Evolutionary conservation across 2,329 filamentous ascomycete genomes (phyloP).

Genomic region (Aspergillus neotritici): DNA sequence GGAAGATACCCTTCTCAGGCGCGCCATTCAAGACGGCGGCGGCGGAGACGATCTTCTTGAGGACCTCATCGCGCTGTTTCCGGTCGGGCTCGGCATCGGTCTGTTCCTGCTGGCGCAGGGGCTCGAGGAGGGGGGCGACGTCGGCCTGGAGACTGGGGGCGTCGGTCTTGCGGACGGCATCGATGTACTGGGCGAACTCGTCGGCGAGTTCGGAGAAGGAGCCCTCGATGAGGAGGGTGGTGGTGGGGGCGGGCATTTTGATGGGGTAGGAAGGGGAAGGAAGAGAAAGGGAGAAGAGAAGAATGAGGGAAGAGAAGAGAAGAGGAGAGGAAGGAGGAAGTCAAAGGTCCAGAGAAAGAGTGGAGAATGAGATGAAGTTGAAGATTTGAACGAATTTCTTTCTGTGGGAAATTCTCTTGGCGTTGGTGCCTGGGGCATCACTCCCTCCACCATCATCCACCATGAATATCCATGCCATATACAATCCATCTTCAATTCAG

Average conservation of each 20-base stretch:
- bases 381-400: slow-evolving; percentile 20
- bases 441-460: no score
- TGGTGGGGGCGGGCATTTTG: slow-evolving; percentile 56
- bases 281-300: slow-evolving; percentile 6
- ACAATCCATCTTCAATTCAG: no score
- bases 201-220: slow-evolving; percentile 85
- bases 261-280: slow-evolving; percentile 3
- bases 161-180: slow-evolving; percentile 66
- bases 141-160: slow-evolving; percentile 53
- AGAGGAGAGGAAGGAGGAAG: slow-evolving; percentile 4
- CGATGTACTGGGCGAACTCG: slow-evolving; percentile 92
- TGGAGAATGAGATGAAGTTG: slow-evolving; percentile 9
- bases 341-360: slow-evolving; percentile 2
- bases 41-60: slow-evolving; percentile 82
- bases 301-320: slow-evolving; percentile 4
- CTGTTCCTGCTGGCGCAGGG: slow-evolving; percentile 50
- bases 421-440: slow-evolving; percentile 14
- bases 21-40: slow-evolving; percentile 72
- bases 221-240: slow-evolving; percentile 74
- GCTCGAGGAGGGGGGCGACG: slow-evolving; percentile 62
- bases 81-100: slow-evolving; percentile 48
- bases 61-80: slow-evolving; percentile 70
- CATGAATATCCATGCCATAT: no score
- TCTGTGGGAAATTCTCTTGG: slow-evolving; percentile 39
- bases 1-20: slow-evolving; percentile 71